phyloP scores from a whole-genome alignment of 2,329 filamentous ascomycete species.

The Fusarium decemcellulare region DNA sequence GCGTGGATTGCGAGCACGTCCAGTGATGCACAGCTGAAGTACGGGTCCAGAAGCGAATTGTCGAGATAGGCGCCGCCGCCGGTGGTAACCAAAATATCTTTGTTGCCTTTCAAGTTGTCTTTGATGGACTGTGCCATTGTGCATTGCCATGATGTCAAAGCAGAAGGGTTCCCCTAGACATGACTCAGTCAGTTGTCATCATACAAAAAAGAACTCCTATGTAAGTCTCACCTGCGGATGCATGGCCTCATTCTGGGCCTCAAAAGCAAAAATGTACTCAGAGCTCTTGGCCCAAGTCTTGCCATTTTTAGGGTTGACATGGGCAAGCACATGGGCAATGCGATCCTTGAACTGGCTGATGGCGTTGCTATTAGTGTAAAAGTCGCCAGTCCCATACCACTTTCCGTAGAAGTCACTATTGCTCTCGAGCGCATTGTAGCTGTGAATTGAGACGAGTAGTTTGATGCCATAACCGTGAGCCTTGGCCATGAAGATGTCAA shows the following conservation, averaged over 20 bases:
- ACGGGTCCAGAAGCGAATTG: slow-evolving; percentile 26
- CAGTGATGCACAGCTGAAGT: slow-evolving; percentile 10
- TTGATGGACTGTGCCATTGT: slow-evolving; percentile 43
- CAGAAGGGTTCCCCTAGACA: slow-evolving; percentile 29
- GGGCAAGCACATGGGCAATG: slow-evolving; percentile 3
- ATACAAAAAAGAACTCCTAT: too few species aligned
- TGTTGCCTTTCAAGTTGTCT: slow-evolving; percentile 33
- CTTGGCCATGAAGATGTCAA: slow-evolving; percentile 18
- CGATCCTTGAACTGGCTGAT: not conserved
- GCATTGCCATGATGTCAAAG: slow-evolving; percentile 41
- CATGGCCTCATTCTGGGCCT: slow-evolving; percentile 44
- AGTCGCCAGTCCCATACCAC: slow-evolving; percentile 12
- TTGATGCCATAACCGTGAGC: slow-evolving; percentile 15
- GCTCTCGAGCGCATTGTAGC: slow-evolving; percentile 8
- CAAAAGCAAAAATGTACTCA: slow-evolving; percentile 44
- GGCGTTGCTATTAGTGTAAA: slow-evolving; percentile 2
- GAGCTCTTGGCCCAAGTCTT: slow-evolving; percentile 36
- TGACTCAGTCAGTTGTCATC: not conserved
- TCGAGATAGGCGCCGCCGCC: slow-evolving; percentile 36
- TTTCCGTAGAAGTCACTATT: slow-evolving; percentile 14
- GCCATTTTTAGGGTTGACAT: slow-evolving; percentile 21
- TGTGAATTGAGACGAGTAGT: slow-evolving; percentile 9
- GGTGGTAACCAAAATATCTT: slow-evolving; percentile 36
- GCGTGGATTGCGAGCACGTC: slow-evolving; percentile 24
- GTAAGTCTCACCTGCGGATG: slow-evolving; percentile 24